Base-by-base conservation (phyloP, 768 basidiomycete species). In the Serendipita indica region DNA sequence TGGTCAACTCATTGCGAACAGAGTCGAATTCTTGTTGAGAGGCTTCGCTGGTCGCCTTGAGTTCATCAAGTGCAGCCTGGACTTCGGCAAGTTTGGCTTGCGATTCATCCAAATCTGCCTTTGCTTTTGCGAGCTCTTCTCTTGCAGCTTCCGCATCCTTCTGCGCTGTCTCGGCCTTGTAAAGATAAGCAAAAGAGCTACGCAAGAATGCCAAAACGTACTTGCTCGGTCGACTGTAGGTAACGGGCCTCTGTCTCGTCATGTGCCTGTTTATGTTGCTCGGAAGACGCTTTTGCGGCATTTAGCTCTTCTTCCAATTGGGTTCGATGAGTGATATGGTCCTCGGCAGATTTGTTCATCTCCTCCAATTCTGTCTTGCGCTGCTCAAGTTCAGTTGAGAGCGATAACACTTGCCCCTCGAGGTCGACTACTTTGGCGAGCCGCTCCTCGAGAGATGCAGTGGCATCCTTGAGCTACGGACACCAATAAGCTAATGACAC, bases 81-180 rank as follows among this genome's bases (percentile, higher is more conserved):
- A 80, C 81, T 65, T 81, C 80, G n/a, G 79, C 64, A 28, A 87
- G 72, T 20, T 80, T 79, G 63, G 82, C 82, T 20, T 75, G 82
- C 0, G 74, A 67, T 0, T 76, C 73, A 30, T 72, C 74, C 33
- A 86, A 72, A 57, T 86, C 78, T 1, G 76, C 77, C 63, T 81
- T 79, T 12, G 80, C 82, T 65, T 80, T 80, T 18, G 79, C 64
- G 28, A 87, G 73, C 20, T 80, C 79, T 64, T 82, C 82, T 18
- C 75, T 82, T 1, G 74, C 68, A 0, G 77, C 73, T 28, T 72
- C 74, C 1, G 73, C 67, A 33, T 73, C 72, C 25, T 66, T 67
- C 16, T 86, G 70, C 58, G 81, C 72, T 10, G 69, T 28, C 10
- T 54, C 49, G 22, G 30, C 49, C 49, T 54, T 7, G 7, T 22